Conservation (phyloP, 352 stramenopile species). For the Phytophthora palmivora region DNA sequence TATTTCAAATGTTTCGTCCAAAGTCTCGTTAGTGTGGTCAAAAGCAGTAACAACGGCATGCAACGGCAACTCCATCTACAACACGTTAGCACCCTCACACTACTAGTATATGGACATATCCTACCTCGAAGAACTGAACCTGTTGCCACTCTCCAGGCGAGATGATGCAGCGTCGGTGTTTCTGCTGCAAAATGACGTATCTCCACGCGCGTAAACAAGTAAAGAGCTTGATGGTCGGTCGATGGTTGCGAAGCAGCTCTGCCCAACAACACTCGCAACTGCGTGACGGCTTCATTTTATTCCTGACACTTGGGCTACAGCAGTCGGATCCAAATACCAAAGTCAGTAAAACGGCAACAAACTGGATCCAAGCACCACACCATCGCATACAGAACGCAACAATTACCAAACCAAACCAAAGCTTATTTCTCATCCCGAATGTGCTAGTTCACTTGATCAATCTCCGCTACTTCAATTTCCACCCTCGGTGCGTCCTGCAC, state of each 20-base stretch:
- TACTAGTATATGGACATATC: background rate
- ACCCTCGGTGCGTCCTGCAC: slow-evolving; percentile 1
- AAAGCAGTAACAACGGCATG: slow-evolving; percentile 43
- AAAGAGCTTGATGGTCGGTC: slow-evolving; percentile 39
- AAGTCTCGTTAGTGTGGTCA: slow-evolving; percentile 9
- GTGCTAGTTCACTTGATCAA: slow-evolving; percentile 39
- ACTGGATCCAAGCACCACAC: too few relatives aligned
- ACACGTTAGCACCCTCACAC: background rate
- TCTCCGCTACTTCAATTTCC: slow-evolving; percentile 29
- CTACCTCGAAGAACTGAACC: slow-evolving; percentile 64
- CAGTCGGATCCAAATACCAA: background rate
- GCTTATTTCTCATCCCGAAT: background rate
- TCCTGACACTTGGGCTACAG: slow-evolving; percentile 13
- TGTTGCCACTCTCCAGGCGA: slow-evolving; percentile 42
- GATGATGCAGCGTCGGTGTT: slow-evolving; percentile 41
- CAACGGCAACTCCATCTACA: slow-evolving; percentile 53
- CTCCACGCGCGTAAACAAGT: slow-evolving; percentile 55
- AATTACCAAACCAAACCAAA: background rate
- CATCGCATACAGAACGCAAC: too few relatives aligned
- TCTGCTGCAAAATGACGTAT: slow-evolving; percentile 44
- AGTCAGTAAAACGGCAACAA: too few relatives aligned
- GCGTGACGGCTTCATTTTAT: slow-evolving; percentile 11
- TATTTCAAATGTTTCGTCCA: slow-evolving; percentile 44
- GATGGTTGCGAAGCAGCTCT: slow-evolving; percentile 36
- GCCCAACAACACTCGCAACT: slow-evolving; percentile 41